Evolutionary conservation across 768 basidiomycete species (phyloP).

Genomic region (Boletus vermiculosoides): DNA sequence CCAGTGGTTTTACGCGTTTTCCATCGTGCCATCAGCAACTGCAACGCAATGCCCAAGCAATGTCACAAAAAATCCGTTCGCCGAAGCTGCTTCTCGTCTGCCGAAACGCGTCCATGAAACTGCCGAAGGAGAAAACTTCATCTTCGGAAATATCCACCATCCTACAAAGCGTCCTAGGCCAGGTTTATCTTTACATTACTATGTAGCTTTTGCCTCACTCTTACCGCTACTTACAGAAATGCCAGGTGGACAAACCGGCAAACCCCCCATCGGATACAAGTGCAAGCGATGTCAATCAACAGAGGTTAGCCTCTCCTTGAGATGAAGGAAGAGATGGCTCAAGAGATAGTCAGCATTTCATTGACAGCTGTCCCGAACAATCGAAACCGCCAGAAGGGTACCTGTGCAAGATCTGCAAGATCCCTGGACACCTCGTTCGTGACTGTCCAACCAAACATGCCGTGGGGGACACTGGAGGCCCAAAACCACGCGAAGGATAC

Average conservation of each 20-base stretch:
- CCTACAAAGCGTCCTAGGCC: slow-evolving; percentile 56
- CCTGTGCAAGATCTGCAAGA: slow-evolving; percentile 81
- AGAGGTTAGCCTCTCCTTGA: slow-evolving; percentile 48
- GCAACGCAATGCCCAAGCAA: slow-evolving; percentile 53
- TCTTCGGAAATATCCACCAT: slow-evolving; percentile 63
- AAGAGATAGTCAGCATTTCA: slow-evolving; percentile 57
- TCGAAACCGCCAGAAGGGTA: slow-evolving; percentile 80
- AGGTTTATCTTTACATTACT: slow-evolving; percentile 38
- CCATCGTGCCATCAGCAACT: slow-evolving; percentile 58
- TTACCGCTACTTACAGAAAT: slow-evolving; percentile 9
- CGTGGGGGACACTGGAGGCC: slow-evolving; percentile 78
- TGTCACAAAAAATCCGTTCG: slow-evolving; percentile 70
- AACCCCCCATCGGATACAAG: slow-evolving; percentile 70
- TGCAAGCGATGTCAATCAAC: slow-evolving; percentile 75
- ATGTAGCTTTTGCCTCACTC: background rate
- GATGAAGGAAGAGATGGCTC: background rate
- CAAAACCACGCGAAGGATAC: slow-evolving; percentile 82
- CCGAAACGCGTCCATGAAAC: slow-evolving; percentile 55
- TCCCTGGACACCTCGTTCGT: slow-evolving; percentile 83
- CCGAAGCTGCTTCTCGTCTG: slow-evolving; percentile 36
- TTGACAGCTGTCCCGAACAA: slow-evolving; percentile 73
- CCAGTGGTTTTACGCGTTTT: slow-evolving; percentile 98
- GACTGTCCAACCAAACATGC: slow-evolving; percentile 84
- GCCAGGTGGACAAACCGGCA: slow-evolving; percentile 44
- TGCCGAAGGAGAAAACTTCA: slow-evolving; percentile 56